Base-by-base conservation (phyloP, 2,329 filamentous ascomycete species). In the Geosmithia flava region DNA sequence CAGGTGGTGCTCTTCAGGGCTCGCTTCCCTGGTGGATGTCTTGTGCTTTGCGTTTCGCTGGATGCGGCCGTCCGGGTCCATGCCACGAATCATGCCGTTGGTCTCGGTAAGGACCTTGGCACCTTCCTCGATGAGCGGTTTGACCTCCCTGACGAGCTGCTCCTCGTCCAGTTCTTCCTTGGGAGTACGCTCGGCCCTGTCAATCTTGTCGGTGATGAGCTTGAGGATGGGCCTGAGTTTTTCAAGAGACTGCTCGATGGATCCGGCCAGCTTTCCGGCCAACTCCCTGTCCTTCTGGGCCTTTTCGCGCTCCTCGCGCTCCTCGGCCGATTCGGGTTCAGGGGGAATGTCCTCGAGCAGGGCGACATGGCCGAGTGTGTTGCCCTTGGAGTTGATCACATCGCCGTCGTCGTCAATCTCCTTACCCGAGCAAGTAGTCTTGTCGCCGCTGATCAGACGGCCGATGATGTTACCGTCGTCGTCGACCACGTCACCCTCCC, bases 91-190 rank as follows among this genome's bases (percentile, higher is more conserved):
- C 7, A 84, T 75, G 47, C 89, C 88, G 60, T 95, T 93, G 65
- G 85, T 83, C 65, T 95, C 90, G 56, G 83, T 82, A 15, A 96
- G 75, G 59, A 94, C 88, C 54, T 80, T 81, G 48, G 81, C 78
- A 45, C 83, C 89, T 64, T 95, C 85, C 63, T 95, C 89, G 59
- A 96, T 87, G 15, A 95, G 75, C 1, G 90, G 90, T 65, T 84
- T 87, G 57, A 95, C 87, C 50, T 89, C 77, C 62, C 86, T 80
- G 59, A 96, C 89, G 5, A 95, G 79, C 55, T 86, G 78, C 59
- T 96, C 87, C 62, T 96, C 90, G 59, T 96, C 88, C 20, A 91
- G 81, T 56, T 95, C 88, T 4, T 94, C 87, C 65, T 87, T 85
- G 42, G 85, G 83, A 27, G 84, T 87, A 54, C 80, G 78, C 64